Conservation (phyloP, 192 early-diverging fungal genomes). For the Ambispora gerdemannii region DNA sequence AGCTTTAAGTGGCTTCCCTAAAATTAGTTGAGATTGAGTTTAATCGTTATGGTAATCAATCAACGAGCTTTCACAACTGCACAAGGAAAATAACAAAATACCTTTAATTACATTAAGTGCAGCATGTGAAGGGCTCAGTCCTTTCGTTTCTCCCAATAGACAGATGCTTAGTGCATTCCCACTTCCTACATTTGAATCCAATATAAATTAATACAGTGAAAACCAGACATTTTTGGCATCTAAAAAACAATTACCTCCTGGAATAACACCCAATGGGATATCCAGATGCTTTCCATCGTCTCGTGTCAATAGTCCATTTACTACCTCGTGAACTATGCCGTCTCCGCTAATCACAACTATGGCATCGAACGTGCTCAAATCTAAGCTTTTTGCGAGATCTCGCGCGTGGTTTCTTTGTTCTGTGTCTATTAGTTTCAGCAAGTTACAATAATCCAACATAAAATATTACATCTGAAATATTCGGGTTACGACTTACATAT, state of each 20-base stretch:
- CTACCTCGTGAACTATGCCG: conserved; percentile 76
- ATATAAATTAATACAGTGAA: background rate
- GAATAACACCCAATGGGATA: conserved; percentile 64
- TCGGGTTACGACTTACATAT: conserved; percentile 43
- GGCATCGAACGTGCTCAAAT: conserved; percentile 55
- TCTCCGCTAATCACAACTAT: conserved; percentile 73
- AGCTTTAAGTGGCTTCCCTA: conserved; percentile 48
- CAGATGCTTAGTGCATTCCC: conserved; percentile 54
- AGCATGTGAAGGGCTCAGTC: conserved; percentile 35
- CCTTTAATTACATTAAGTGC: conserved; percentile 46
- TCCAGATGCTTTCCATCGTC: conserved; percentile 58
- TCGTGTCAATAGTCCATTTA: conserved; percentile 75
- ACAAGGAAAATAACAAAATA: too few relatives aligned
- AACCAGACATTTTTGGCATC: conserved; percentile 1
- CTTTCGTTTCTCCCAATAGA: conserved; percentile 47
- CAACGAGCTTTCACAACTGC: too few relatives aligned
- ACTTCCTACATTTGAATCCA: conserved; percentile 27
- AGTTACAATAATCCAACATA: too few relatives aligned
- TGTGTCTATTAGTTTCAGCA: conserved; percentile 60
- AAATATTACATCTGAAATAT: too few relatives aligned
- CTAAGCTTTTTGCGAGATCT: conserved; percentile 56
- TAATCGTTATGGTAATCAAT: too few relatives aligned
- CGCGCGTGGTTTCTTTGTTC: conserved; percentile 56
- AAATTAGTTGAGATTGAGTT: too few relatives aligned
- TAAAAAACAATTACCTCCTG: conserved; percentile 39